A percentile compares a stretch with the other conserved stretches of the same genome.
phyloP scores from a whole-genome alignment of 2,329 filamentous ascomycete genomes.

The Pleurostoma richardsiae region DNA sequence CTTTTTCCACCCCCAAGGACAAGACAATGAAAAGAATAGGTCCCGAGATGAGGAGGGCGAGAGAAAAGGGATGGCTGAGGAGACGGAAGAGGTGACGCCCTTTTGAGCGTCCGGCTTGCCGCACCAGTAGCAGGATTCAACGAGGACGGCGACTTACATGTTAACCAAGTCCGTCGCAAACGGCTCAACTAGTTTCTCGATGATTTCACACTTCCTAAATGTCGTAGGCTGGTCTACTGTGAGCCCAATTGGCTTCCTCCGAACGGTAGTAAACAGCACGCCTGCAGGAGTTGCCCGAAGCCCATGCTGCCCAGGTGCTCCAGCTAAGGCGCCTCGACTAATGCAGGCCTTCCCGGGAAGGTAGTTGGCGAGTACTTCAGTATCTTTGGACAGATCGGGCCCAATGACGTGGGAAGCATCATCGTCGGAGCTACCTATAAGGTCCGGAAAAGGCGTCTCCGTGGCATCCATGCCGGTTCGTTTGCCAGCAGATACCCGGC shows the following conservation, averaged over 20 bases:
- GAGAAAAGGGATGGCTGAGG: no score
- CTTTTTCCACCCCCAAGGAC: no score
- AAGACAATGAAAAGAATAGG: no score
- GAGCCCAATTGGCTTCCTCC: conserved; percentile 38
- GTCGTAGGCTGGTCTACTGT: conserved; percentile 29
- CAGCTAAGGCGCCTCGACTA: no score
- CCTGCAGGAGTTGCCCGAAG: no score
- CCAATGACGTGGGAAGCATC: conserved; percentile 50
- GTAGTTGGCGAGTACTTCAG: conserved; percentile 55
- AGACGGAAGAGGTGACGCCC: no score
- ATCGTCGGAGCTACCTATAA: conserved; percentile 16
- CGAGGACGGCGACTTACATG: conserved; percentile 16
- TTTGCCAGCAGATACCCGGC: no score
- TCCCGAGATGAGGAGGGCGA: no score
- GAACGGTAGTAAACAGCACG: conserved; percentile 39
- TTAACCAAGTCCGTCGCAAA: conserved; percentile 44
- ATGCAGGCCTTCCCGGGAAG: conserved; percentile 20
- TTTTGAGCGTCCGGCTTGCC: no score
- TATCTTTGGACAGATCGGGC: conserved; percentile 54
- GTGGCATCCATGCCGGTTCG: neutral
- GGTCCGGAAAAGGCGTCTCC: neutral
- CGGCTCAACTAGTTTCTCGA: conserved; percentile 55
- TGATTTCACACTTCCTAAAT: conserved; percentile 44
- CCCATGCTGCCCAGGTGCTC: no score
- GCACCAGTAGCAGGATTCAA: neutral